Evolutionary conservation across 768 basidiomycete genomes (phyloP).

Genomic region (Hysterangium stoloniferum): DNA sequence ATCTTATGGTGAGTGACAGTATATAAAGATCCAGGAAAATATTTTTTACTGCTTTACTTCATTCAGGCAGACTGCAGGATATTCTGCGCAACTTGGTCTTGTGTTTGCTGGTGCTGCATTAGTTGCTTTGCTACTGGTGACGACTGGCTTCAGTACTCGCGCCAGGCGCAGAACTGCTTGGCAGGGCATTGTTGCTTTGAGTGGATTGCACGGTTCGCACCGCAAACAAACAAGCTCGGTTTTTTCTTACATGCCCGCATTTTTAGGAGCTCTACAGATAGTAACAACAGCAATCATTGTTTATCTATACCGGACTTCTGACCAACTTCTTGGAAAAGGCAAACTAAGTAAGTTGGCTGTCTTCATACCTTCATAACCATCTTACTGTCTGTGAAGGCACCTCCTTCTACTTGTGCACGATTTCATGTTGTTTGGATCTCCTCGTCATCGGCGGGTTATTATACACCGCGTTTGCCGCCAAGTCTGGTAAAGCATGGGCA

Average conservation of each 20-base stretch:
- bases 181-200: slow-evolving; percentile 61
- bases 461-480: slow-evolving; percentile 54
- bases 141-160: slow-evolving; percentile 55
- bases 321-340: slow-evolving; percentile 47
- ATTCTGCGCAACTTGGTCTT: slow-evolving; percentile 53
- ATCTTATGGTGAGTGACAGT: slow-evolving; percentile 6
- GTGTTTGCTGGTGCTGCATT: slow-evolving; percentile 57
- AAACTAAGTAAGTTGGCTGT: slow-evolving; percentile 42
- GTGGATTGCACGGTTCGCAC: slow-evolving; percentile 49
- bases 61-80: slow-evolving; percentile 56
- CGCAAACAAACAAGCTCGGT: background rate
- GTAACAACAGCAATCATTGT: slow-evolving; percentile 57
- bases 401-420: slow-evolving; percentile 48
- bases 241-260: background rate
- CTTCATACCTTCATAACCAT: background rate
- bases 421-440: slow-evolving; percentile 56
- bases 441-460: slow-evolving; percentile 47
- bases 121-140: slow-evolving; percentile 32
- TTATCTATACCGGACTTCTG: slow-evolving; percentile 41
- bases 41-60: background rate
- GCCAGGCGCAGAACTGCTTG: slow-evolving; percentile 70
- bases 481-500: slow-evolving; percentile 61
- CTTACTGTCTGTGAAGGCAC: slow-evolving; percentile 32
- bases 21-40: too few species aligned
- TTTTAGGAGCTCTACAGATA: slow-evolving; percentile 50